These are phyloP conservation scores for Suillus alpinus DNA, from an alignment of 768 basidiomycete genomes.

Conservation along the genomic window DNA sequence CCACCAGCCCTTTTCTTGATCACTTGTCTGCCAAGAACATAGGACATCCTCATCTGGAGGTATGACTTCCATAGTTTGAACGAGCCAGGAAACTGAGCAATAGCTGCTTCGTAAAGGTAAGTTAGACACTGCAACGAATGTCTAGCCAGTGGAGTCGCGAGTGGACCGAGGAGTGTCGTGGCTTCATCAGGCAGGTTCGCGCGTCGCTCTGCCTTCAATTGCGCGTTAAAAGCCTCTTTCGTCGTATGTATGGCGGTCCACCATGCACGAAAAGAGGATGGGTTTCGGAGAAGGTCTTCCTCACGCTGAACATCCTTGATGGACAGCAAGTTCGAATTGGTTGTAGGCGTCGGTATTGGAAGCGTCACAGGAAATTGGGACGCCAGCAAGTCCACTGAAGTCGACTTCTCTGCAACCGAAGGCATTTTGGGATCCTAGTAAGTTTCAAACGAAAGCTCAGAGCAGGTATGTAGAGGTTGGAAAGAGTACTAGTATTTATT, in stretches of 20 bases:
- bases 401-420: slow-evolving; percentile 47
- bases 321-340: slow-evolving; percentile 72
- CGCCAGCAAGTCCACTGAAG: slow-evolving; percentile 50
- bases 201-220: slow-evolving; percentile 54
- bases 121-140: slow-evolving; percentile 79
- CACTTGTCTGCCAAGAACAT: slow-evolving; percentile 76
- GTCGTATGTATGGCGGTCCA: slow-evolving; percentile 80
- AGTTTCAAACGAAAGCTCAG: neutral
- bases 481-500: neutral
- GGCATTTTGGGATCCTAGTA: slow-evolving; percentile 42
- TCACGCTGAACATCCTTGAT: slow-evolving; percentile 80
- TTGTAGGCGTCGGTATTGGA: slow-evolving; percentile 79
- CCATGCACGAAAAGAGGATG: slow-evolving; percentile 90
- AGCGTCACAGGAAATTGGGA: slow-evolving; percentile 78
- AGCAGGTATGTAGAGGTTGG: neutral
- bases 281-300: slow-evolving; percentile 91
- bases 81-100: slow-evolving; percentile 80
- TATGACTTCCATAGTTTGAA: slow-evolving; percentile 98
- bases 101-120: slow-evolving; percentile 92
- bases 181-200: slow-evolving; percentile 48
- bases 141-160: slow-evolving; percentile 70
- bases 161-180: slow-evolving; percentile 68
- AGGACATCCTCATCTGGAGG: slow-evolving; percentile 76
- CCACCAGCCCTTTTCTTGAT: slow-evolving; percentile 79
- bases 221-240: slow-evolving; percentile 58